Conservation (phyloP, 176 grass and related monocot genomes). For the Stipa capillata region DNA sequence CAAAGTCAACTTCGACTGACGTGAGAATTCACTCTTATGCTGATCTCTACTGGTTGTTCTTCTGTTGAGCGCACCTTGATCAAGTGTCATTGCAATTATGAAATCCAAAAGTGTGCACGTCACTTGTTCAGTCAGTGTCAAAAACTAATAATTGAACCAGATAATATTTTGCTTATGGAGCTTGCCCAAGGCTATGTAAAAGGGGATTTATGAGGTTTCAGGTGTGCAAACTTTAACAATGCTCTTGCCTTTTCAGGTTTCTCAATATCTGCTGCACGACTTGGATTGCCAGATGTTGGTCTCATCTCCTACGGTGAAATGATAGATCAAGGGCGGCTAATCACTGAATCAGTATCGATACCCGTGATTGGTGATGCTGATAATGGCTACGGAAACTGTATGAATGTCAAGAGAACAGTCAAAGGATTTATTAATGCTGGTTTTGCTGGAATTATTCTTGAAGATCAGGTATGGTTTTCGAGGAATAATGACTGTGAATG, state of each 20-base stretch:
- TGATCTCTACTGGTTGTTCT: background rate
- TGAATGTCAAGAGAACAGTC: slow-evolving; percentile 93
- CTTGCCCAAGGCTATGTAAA: background rate
- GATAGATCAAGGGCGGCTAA: slow-evolving; percentile 70
- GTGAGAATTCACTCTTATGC: background rate
- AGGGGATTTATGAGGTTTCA: background rate
- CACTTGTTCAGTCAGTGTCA: background rate
- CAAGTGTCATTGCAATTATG: background rate
- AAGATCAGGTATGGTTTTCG: slow-evolving; percentile 66
- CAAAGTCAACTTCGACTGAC: background rate
- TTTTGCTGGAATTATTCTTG: slow-evolving; percentile 94
- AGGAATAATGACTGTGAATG: background rate
- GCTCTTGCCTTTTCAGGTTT: slow-evolving; percentile 44
- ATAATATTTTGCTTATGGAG: background rate
- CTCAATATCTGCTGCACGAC: slow-evolving; percentile 78
- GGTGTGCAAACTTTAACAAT: background rate
- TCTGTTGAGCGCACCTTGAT: background rate
- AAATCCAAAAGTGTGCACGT: background rate
- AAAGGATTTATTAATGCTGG: slow-evolving; percentile 98
- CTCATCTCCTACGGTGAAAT: slow-evolving; percentile 97
- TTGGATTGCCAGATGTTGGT: slow-evolving; percentile 93
- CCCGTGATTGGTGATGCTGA: slow-evolving; percentile 95
- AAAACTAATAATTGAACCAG: background rate
- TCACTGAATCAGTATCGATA: slow-evolving; percentile 72
- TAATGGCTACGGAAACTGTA: slow-evolving; percentile 86